Evolutionary conservation across 2,329 filamentous ascomycete genomes (phyloP).

Genomic region (Sarocladiaceae sp.): DNA sequence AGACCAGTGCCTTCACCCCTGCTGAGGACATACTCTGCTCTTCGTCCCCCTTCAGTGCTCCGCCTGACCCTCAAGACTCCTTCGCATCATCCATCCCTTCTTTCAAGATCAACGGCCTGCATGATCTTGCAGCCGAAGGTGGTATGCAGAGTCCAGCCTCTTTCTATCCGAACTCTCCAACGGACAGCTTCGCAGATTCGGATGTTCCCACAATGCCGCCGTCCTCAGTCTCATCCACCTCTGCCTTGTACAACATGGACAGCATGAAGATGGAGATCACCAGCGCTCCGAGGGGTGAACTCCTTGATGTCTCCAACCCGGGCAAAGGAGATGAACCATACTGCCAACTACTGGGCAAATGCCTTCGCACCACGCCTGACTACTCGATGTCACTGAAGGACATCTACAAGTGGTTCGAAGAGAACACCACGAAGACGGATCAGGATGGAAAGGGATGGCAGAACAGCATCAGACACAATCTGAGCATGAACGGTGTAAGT

Average conservation of each 20-base stretch:
- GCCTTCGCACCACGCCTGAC: conserved; percentile 45
- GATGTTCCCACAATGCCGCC: neutral
- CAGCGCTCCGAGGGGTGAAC: neutral
- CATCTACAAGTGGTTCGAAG: conserved; percentile 85
- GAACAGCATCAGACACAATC: conserved; percentile 92
- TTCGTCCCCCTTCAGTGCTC: neutral
- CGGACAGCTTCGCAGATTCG: neutral
- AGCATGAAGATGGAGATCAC: neutral
- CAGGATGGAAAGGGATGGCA: conserved; percentile 83
- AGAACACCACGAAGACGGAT: conserved; percentile 74
- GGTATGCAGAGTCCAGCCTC: conserved; percentile 8
- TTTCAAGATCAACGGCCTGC: neutral
- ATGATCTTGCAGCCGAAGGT: conserved; percentile 1
- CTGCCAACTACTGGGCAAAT: neutral
- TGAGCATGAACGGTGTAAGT: conserved; percentile 89
- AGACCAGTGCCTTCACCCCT: neutral
- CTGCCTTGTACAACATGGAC: neutral
- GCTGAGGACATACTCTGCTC: neutral
- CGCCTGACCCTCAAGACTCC: neutral
- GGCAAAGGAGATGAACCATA: neutral
- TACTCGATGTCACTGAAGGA: conserved; percentile 76
- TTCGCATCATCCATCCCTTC: neutral
- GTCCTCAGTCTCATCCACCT: too few relatives aligned
- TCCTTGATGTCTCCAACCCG: neutral
- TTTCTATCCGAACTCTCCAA: conserved; percentile 5